Base-by-base conservation (phyloP, 345 rosid species). In the Gossypium turneri region DNA sequence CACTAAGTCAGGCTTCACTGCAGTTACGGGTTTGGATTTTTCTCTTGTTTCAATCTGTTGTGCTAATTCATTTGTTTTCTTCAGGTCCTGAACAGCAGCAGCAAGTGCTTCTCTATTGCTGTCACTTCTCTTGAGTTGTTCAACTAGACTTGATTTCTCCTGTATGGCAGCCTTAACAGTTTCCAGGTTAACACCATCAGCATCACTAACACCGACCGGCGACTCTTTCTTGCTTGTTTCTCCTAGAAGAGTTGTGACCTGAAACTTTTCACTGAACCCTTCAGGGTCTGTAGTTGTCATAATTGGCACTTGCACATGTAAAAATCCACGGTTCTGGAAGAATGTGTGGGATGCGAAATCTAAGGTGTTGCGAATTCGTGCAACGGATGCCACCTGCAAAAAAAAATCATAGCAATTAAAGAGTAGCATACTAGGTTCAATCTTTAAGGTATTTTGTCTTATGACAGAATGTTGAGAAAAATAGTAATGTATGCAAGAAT, bases 81-180 rank as follows among this genome's bases (percentile, higher is more conserved):
- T 82, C 74, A 95, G 77, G 83, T 91, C 99, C 70, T 86, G 88
- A 76, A 79, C 65, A 4, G 94, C 97, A 75, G 89, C 90, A 61
- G 67, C 80, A 76, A 90, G 73, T 70, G 96, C 91, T 82, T 95
- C 98, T 74, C 73, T 73, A 76, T 95, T 87, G 90, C 96, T 95
- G 7, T 91, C 97, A 53, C 82, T 89, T 82, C 96, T 88, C 81
- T 87, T 88, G 70, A 95, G 96, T 77, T 91, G 85, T 56, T 90
- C 90, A 70, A 93, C 83, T n/a, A 77, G 67, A 45, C 74, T 82
- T 25, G 77, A 85, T 77, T 95, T 95, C 80, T 90, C 94, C 70
- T 77, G 86, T 41, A 89, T 76, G 12, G 94, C 87, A 77, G 87
- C 88, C 86, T 89, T 91, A 29, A 95, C 71, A 2, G 47, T 77